Conservation (phyloP, 768 basidiomycete species). For the Hericium rajendrae region DNA sequence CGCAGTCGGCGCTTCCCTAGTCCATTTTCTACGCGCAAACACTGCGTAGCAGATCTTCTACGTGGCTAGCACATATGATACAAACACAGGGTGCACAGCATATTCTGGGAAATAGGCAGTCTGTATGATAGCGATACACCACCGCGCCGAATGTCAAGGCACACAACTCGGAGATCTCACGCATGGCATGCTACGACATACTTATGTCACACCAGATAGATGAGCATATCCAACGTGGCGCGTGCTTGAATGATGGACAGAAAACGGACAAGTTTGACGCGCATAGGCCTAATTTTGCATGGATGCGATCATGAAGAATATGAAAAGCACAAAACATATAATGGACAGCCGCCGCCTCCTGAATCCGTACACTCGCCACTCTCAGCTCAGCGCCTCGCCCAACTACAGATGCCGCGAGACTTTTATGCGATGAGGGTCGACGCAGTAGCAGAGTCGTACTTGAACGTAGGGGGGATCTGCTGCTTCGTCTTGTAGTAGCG, state of each 20-base stretch:
- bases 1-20: too few relatives aligned
- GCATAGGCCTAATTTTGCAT: conserved; percentile 2
- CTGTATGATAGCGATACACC: background rate
- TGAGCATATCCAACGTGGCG: too few relatives aligned
- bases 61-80: background rate
- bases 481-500: conserved; percentile 99
- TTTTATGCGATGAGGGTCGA: conserved; percentile 78
- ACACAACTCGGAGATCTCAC: background rate
- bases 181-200: too few relatives aligned
- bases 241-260: too few relatives aligned
- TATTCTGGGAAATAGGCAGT: background rate
- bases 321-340: conserved; percentile 2
- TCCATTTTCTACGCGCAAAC: background rate
- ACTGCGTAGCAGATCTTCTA: background rate
- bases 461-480: conserved; percentile 96
- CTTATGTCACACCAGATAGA: too few relatives aligned
- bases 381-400: background rate
- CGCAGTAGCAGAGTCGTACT: conserved; percentile 94
- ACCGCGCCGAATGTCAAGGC: background rate
- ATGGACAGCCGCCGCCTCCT: background rate
- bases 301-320: conserved; percentile 4
- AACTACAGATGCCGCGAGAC: background rate
- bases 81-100: background rate
- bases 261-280: background rate
- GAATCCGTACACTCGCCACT: background rate